phyloP scores from a whole-genome alignment of 2,329 filamentous ascomycete species.

The Aspergillus sp. region DNA sequence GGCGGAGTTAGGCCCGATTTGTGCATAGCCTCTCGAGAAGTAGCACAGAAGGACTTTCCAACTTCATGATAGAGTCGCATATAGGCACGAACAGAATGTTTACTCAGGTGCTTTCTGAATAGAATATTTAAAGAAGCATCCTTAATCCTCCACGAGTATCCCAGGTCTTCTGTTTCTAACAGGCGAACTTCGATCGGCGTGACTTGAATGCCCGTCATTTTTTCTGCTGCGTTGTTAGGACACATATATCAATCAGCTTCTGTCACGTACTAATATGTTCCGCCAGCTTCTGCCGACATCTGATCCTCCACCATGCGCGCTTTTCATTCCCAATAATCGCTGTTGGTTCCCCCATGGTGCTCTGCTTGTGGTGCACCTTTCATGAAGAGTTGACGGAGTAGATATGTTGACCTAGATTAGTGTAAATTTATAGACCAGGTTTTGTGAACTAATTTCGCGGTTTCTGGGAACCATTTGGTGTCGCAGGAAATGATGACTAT shows the following conservation, averaged over 20 bases:
- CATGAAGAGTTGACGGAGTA: slow-evolving; percentile 1
- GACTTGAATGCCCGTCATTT: slow-evolving; percentile 18
- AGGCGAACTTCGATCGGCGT: slow-evolving; percentile 19
- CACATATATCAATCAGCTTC: neutral
- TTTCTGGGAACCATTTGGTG: neutral
- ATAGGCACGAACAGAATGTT: slow-evolving; percentile 21
- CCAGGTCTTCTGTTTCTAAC: slow-evolving; percentile 10
- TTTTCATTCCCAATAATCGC: slow-evolving; percentile 6
- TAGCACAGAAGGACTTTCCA: slow-evolving; percentile 14
- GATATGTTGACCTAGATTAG: neutral
- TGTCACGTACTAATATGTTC: slow-evolving; percentile 13
- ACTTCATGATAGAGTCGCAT: slow-evolving; percentile 31
- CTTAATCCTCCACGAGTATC: slow-evolving; percentile 20
- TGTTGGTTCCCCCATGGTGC: slow-evolving; percentile 1
- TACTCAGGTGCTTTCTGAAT: slow-evolving; percentile 20
- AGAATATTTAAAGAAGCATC: slow-evolving; percentile 13
- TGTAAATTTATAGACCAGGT: too few relatives aligned
- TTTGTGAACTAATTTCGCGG: neutral
- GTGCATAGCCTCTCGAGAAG: neutral
- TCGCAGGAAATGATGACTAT: neutral
- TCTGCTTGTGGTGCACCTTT: neutral
- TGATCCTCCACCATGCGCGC: slow-evolving; percentile 1
- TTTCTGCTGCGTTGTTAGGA: slow-evolving; percentile 7
- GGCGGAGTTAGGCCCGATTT: neutral
- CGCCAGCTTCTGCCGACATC: slow-evolving; percentile 5